A percentile compares a stretch with the other conserved stretches of the same genome.
Evolutionary conservation across 2,329 filamentous ascomycete species (phyloP).

Genomic region (Aspergillus candidus): DNA sequence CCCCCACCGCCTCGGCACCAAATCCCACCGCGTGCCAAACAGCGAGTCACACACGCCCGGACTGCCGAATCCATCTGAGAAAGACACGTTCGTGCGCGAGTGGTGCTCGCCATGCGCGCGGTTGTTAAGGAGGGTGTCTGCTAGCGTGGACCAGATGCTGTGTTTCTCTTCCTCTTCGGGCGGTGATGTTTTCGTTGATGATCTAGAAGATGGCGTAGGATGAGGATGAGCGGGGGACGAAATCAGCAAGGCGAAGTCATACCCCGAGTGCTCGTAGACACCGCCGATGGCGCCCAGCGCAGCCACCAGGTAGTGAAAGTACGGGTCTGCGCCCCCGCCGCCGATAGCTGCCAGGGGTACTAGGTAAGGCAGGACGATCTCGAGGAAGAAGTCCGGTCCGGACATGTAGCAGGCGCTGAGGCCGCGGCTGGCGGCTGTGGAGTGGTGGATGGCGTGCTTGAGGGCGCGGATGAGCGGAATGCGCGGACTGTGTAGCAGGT

Average conservation of each 20-base stretch:
- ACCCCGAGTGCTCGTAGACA: not conserved
- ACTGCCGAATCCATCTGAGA: conserved; percentile 1
- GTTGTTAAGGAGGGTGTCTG: not conserved
- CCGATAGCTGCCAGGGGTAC: not conserved
- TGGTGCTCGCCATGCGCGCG: not conserved
- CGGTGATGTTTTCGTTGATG: not conserved
- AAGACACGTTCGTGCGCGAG: not conserved
- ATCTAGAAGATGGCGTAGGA: too few relatives aligned
- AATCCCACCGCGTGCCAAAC: conserved; percentile 2
- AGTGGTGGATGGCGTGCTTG: conserved; percentile 1
- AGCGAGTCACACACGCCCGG: not conserved
- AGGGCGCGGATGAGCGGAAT: not conserved
- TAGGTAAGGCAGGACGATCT: not conserved
- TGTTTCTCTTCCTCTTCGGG: not conserved
- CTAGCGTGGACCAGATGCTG: not conserved
- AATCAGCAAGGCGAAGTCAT: not conserved
- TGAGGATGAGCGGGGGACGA: too few relatives aligned
- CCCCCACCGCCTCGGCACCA: not conserved
- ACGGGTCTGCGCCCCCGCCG: not conserved
- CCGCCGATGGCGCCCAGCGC: not conserved
- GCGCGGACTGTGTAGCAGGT: not conserved
- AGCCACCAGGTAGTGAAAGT: not conserved
- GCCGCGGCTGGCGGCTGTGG: not conserved
- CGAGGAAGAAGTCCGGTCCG: not conserved
- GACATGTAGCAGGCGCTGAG: conserved; percentile 2